Evolutionary conservation across 805 yeast genomes (phyloP).

Genomic region (Yarrowia sp.): DNA sequence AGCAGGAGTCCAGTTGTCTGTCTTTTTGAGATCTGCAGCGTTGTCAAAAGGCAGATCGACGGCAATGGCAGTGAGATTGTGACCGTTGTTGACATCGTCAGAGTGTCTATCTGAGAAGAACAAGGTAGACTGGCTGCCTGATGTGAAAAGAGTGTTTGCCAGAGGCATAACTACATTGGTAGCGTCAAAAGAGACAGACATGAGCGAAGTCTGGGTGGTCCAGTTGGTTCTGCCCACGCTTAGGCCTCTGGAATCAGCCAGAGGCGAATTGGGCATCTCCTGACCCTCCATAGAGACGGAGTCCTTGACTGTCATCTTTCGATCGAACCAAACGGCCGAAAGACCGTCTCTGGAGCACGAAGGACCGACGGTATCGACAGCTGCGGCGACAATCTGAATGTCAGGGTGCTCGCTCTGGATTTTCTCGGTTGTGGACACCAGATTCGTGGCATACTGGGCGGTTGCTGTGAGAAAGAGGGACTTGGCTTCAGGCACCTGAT

Average conservation of each 20-base stretch:
- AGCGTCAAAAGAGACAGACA: constrained; percentile 40
- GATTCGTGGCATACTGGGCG: constrained; percentile 49
- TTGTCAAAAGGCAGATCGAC: constrained; percentile 33
- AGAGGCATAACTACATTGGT: constrained; percentile 46
- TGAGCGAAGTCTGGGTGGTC: constrained; percentile 39
- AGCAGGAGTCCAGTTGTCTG: constrained; percentile 24
- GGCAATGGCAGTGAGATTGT: background rate
- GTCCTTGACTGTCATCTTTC: constrained; percentile 44
- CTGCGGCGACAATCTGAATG: constrained; percentile 46
- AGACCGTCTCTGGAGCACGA: constrained; percentile 49
- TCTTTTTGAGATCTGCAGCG: background rate
- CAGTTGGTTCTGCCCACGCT: constrained; percentile 42
- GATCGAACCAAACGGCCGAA: constrained; percentile 44
- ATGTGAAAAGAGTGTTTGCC: constrained; percentile 49
- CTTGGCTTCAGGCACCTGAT: constrained; percentile 27
- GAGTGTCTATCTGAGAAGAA: constrained; percentile 26
- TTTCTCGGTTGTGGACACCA: constrained; percentile 40
- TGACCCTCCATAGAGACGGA: constrained; percentile 31
- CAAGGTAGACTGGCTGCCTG: constrained; percentile 44
- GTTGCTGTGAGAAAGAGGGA: constrained; percentile 49
- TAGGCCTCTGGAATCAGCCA: constrained; percentile 37
- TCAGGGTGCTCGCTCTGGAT: constrained; percentile 42
- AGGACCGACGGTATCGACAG: constrained; percentile 49
- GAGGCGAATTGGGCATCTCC: constrained; percentile 16
- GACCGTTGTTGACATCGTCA: constrained; percentile 2